Conservation (phyloP, 768 basidiomycete species). For the Pleurotus eryngii region DNA sequence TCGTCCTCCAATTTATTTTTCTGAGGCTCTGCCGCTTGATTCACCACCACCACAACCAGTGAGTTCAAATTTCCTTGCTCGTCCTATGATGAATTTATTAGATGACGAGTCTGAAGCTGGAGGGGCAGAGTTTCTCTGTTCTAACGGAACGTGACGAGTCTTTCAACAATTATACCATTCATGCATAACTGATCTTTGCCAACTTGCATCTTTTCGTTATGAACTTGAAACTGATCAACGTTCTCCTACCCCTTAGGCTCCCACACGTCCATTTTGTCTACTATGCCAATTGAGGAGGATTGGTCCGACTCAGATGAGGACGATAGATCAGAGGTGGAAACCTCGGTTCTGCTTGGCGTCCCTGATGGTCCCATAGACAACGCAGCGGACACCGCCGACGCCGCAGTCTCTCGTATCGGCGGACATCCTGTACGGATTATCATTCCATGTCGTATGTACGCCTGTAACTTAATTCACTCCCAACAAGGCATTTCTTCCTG, state of each 20-base stretch:
- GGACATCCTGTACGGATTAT: slow-evolving; percentile 82
- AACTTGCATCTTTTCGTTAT: slow-evolving; percentile 10
- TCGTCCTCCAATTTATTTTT: neutral
- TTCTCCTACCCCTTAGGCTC: slow-evolving; percentile 10
- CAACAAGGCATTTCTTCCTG: slow-evolving; percentile 69
- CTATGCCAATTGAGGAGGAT: slow-evolving; percentile 53
- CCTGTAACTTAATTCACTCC: slow-evolving; percentile 29
- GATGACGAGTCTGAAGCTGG: slow-evolving; percentile 81
- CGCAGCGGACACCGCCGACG: slow-evolving; percentile 62
- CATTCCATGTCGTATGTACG: slow-evolving; percentile 38
- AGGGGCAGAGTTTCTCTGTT: slow-evolving; percentile 58
- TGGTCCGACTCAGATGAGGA: slow-evolving; percentile 86
- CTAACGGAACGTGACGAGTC: slow-evolving; percentile 59
- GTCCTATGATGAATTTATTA: slow-evolving; percentile 39
- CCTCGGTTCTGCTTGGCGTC: slow-evolving; percentile 73
- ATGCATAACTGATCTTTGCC: slow-evolving; percentile 77
- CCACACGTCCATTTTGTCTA: slow-evolving; percentile 11
- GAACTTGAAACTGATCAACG: slow-evolving; percentile 16
- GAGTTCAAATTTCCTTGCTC: slow-evolving; percentile 15
- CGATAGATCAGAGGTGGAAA: slow-evolving; percentile 51
- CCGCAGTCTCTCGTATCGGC: slow-evolving; percentile 85
- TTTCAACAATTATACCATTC: slow-evolving; percentile 74
- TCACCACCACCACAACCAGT: slow-evolving; percentile 17
- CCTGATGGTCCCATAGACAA: slow-evolving; percentile 70
- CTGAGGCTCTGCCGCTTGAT: neutral